Evolutionary conservation across 2,329 filamentous ascomycete species (phyloP).

Genomic region (Aureobasidium sp.): DNA sequence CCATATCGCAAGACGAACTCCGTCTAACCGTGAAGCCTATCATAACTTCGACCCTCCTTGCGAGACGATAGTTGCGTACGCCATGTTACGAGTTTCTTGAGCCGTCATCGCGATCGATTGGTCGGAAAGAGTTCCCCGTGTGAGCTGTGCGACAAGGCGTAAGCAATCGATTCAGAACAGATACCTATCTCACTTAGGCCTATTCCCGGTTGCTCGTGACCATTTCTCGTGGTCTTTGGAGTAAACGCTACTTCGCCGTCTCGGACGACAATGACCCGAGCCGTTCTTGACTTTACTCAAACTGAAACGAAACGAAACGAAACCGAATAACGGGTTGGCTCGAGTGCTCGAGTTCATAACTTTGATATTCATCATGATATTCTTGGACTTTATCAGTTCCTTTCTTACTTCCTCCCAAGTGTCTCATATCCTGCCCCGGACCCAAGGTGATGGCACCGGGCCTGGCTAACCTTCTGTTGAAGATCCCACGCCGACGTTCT

Average conservation of each 20-base stretch:
- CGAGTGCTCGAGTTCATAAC: neutral
- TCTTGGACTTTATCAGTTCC: neutral
- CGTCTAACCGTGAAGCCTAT: conserved; percentile 1
- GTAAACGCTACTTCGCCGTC: neutral
- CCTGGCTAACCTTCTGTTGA: conserved; percentile 1
- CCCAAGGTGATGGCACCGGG: neutral
- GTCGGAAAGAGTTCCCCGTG: neutral
- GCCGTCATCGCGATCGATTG: neutral
- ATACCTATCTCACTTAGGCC: neutral
- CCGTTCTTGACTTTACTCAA: neutral
- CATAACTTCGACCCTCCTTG: neutral
- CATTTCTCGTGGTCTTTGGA: neutral
- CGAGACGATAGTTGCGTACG: neutral
- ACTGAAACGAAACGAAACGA: neutral
- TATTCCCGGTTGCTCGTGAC: neutral
- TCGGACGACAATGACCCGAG: neutral
- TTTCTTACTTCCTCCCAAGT: neutral
- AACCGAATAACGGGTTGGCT: neutral
- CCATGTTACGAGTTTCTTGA: neutral
- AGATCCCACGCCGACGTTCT: neutral
- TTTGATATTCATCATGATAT: neutral
- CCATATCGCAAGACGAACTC: neutral
- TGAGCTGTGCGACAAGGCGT: neutral
- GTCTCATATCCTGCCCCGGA: neutral
- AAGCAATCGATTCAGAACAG: neutral